Base-by-base conservation (phyloP, 177 flowering plant genomes). In the Vitis hybrid region DNA sequence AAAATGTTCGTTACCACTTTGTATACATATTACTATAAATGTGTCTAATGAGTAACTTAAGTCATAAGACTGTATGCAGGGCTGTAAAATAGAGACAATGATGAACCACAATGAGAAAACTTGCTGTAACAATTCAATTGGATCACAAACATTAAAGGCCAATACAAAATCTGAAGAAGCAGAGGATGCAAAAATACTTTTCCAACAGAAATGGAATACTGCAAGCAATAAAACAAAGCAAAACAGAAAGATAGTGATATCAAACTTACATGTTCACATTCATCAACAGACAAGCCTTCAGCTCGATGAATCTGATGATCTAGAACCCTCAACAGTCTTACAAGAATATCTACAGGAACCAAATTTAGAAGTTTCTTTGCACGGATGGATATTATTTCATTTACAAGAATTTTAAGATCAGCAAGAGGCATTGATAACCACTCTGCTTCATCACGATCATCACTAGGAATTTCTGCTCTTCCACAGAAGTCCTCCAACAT, bases 281-380 rank as follows among this genome's bases (percentile, higher is more conserved):
- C 94, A 77, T 83, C 86, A 67, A 95, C 66, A 0, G 97, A 92
- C 62, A 94, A 69, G 64, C 98, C 97, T 77, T 87, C 95, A 58
- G 98, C 92, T 12, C 84, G 85, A 78, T 85, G 99, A 80, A 95
- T 90, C 71, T 95, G 97, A 74, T 87, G 89, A 84, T 95, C 99
- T 60, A 95, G 79, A 75, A 90, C 86, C 71, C 68, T 86, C 58
- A 95, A 80, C 49, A 89, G 75, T 73, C 91, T 89, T 20, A 81
- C 85, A 67, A 95, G 92, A 77, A 65, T 75, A 72, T 89, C 94
- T 71, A 84, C 89, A 73, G 98, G 92, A 76, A 90, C 89, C 87
- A 92, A 76, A 80, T 90, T 95, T 11, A 95, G 86, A 70, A 86
- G 70, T 52, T 82, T 87, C 77, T 90, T 91, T 65, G 86, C 79